These are phyloP conservation scores for Gautieria morchelliformis DNA, from an alignment of 768 basidiomycete species.

Conservation along the genomic window DNA sequence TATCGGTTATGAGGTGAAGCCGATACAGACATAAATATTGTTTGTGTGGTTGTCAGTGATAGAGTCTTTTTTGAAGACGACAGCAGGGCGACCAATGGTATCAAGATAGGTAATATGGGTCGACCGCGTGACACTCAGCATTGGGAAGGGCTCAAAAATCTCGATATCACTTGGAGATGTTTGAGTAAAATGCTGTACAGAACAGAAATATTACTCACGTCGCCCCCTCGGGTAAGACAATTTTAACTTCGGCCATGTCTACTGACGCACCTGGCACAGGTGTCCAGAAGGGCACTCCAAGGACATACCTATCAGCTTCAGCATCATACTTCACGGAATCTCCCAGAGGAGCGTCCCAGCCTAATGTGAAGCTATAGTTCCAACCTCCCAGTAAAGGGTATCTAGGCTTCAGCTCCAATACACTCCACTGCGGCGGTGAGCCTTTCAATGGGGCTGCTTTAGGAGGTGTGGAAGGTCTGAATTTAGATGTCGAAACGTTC, in stretches of 20 bases:
- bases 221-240: slow-evolving; percentile 92
- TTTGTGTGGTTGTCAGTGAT: slow-evolving; percentile 74
- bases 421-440: slow-evolving; percentile 34
- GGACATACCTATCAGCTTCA: slow-evolving; percentile 53
- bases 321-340: slow-evolving; percentile 61
- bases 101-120: slow-evolving; percentile 86
- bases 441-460: slow-evolving; percentile 32
- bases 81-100: slow-evolving; percentile 73
- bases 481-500: slow-evolving; percentile 90
- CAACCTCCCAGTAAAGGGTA: slow-evolving; percentile 94
- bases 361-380: slow-evolving; percentile 93
- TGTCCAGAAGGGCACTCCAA: slow-evolving; percentile 82
- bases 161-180: slow-evolving; percentile 55
- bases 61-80: slow-evolving; percentile 63
- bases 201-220: slow-evolving; percentile 47
- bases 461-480: slow-evolving; percentile 53
- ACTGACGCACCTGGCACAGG: slow-evolving; percentile 71
- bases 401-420: slow-evolving; percentile 78
- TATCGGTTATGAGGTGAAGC: not conserved
- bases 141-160: slow-evolving; percentile 68
- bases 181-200: slow-evolving; percentile 8
- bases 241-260: slow-evolving; percentile 64
- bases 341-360: slow-evolving; percentile 84
- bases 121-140: slow-evolving; percentile 47
- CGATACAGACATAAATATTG: slow-evolving; percentile 65